phyloP scores from a whole-genome alignment of 192 early-diverging fungal genomes.

The Umbelopsis ramanniana region DNA sequence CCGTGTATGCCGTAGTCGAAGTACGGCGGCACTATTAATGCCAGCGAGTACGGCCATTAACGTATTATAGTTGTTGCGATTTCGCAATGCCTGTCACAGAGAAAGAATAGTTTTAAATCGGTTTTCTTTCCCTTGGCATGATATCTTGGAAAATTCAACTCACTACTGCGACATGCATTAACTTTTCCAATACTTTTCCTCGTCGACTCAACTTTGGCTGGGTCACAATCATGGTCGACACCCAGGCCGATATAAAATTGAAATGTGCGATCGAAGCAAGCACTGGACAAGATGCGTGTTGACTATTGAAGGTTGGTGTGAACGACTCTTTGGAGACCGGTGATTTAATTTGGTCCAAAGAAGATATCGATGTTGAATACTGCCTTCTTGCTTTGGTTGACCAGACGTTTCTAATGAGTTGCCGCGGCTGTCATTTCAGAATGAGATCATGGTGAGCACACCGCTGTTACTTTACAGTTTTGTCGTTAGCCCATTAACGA shows the following conservation, averaged over 20 bases:
- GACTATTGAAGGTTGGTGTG: background rate
- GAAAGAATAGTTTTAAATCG: too few relatives aligned
- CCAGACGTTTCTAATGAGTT: conserved; percentile 65
- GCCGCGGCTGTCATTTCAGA: conserved; percentile 51
- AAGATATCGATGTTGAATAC: conserved; percentile 21
- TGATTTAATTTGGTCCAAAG: conserved; percentile 11
- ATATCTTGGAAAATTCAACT: background rate
- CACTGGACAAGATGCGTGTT: conserved; percentile 34
- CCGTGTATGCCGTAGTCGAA: conserved; percentile 66
- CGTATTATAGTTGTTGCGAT: conserved; percentile 76
- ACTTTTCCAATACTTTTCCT: conserved; percentile 67
- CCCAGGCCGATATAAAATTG: conserved; percentile 78
- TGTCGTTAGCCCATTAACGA: background rate
- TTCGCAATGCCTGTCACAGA: conserved; percentile 53
- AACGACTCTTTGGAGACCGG: background rate
- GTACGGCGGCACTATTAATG: conserved; percentile 65
- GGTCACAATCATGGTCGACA: conserved; percentile 65
- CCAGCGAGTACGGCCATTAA: conserved; percentile 78
- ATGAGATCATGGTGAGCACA: background rate
- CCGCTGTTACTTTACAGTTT: background rate
- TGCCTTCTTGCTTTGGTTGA: conserved; percentile 41
- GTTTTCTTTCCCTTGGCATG: too few relatives aligned
- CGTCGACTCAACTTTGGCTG: conserved; percentile 65
- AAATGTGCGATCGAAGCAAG: conserved; percentile 71
- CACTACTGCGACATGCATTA: conserved; percentile 73